Conservation (phyloP, 179 eudicot species). For the Silene vulgaris region DNA sequence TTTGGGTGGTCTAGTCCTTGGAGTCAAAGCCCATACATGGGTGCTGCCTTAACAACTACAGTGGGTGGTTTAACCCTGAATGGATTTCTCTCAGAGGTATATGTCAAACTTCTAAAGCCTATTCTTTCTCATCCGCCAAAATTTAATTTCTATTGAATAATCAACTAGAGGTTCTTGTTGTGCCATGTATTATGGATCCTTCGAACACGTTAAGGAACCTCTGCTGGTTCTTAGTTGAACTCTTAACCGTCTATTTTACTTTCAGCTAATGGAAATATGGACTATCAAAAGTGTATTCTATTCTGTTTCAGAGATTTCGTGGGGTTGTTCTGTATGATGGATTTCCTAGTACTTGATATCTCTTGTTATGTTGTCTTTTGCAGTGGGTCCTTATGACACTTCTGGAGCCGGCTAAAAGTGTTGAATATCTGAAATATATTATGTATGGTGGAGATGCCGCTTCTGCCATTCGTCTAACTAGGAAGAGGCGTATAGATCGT, state of each 20-base stretch:
- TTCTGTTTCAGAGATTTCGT: background rate
- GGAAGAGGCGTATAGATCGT: slow-evolving; percentile 78
- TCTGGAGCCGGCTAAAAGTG: slow-evolving; percentile 72
- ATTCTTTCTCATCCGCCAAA: background rate
- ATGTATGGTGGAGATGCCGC: slow-evolving; percentile 81
- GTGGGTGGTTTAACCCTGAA: slow-evolving; percentile 66
- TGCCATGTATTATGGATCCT: background rate
- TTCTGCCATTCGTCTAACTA: slow-evolving; percentile 69
- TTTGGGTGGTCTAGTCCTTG: slow-evolving; percentile 58
- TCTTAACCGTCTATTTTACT: background rate
- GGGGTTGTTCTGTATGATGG: background rate
- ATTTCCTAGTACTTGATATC: slow-evolving; percentile 15
- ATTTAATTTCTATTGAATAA: background rate
- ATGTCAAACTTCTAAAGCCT: slow-evolving; percentile 5
- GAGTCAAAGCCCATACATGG: slow-evolving; percentile 71
- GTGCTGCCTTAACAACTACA: slow-evolving; percentile 72
- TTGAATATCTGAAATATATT: slow-evolving; percentile 78
- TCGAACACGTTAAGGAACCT: background rate
- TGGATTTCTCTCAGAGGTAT: slow-evolving; percentile 81
- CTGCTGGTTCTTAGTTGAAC: slow-evolving; percentile 3
- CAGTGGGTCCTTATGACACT: slow-evolving; percentile 97
- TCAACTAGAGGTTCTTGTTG: background rate
- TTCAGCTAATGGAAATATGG: background rate
- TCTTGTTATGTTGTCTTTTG: slow-evolving; percentile 20
- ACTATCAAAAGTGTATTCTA: background rate